Evolutionary conservation across 768 basidiomycete genomes (phyloP).

Genomic region (Clitopilus passeckerianus): DNA sequence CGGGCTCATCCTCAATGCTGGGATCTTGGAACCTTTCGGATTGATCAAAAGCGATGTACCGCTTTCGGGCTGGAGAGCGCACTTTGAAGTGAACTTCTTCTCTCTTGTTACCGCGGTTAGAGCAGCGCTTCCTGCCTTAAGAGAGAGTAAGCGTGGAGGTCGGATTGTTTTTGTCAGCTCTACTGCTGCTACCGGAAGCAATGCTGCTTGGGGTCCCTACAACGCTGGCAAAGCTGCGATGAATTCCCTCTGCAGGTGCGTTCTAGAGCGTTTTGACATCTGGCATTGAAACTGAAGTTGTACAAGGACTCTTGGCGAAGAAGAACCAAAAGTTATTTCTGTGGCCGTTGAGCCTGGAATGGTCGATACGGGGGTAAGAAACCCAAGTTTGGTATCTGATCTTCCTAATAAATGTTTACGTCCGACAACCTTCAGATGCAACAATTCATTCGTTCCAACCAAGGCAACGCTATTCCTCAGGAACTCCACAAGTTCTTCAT

Average conservation of each 20-base stretch:
- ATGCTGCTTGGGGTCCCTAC: constrained; percentile 74
- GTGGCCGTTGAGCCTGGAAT: constrained; percentile 85
- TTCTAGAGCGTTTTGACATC: neutral
- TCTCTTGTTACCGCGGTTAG: constrained; percentile 71
- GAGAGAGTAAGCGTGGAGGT: constrained; percentile 51
- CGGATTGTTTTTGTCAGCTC: constrained; percentile 81
- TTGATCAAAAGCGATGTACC: constrained; percentile 48
- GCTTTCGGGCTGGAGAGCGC: constrained; percentile 57
- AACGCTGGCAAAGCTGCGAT: constrained; percentile 84
- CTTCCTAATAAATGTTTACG: constrained; percentile 2
- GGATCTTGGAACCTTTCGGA: constrained; percentile 63
- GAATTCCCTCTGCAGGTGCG: constrained; percentile 78
- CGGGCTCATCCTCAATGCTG: constrained; percentile 81
- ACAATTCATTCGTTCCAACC: constrained; percentile 41
- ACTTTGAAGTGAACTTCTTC: constrained; percentile 88
- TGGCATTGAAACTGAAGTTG: neutral
- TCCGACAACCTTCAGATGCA: constrained; percentile 58
- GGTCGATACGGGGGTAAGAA: constrained; percentile 76
- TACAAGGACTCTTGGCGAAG: constrained; percentile 75
- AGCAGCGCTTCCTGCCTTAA: constrained; percentile 63
- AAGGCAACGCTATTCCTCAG: constrained; percentile 47
- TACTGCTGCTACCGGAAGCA: constrained; percentile 70
- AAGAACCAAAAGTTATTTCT: constrained; percentile 72
- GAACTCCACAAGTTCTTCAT: constrained; percentile 55
- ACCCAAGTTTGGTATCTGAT: neutral